Base-by-base conservation (phyloP, 306 rosid genomes). In the Macrotyloma uniflorum region DNA sequence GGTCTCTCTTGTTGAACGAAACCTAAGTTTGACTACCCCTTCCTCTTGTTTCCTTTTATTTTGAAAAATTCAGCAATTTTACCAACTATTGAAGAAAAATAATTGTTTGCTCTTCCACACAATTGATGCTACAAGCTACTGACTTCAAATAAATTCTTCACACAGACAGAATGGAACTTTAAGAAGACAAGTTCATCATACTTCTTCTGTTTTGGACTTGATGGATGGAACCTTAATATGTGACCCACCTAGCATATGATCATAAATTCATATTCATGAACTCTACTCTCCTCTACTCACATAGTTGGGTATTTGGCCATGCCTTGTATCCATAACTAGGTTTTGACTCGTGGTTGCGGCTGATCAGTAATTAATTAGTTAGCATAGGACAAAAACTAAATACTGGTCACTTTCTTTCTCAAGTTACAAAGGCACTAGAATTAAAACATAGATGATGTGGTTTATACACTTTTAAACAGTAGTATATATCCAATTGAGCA, bases 291-390 rank as follows among this genome's bases (percentile, higher is more conserved):
- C 46, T 49, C 53, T 5, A 64, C 23, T 47, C 23, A 61, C 4
- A 10, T 2, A 47, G 16, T 28, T 62, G 16, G 36, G 8, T 53
- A 51, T 1, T 66, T 66, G 22, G 5, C 5, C 45, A 53, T 15
- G 47, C 9, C n/a, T 5, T 58, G 65, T 26, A 15, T 3, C 28
- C 11, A 7, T 51, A 38, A 6, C 36, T 30, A 57, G 51, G 14
- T 67, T 78, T 78, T 43, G 70, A 78, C 75, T 67, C 4, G 4
- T 19, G 13, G 67, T 8, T 13, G 53, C 5, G 22, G 26, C 67
- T 23, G 13, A 73, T 2, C 57, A 24, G 16, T 36, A 32, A 13
- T 36, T 42, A 8, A 19, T 13, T 7, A 54, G 32, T 4, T 64
- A 9, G 5, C 5, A 12, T 7, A 8, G 1, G 49, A 19, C 28